Conservation (phyloP, 2,329 filamentous ascomycete species). For the Colletotrichum falcatum region DNA sequence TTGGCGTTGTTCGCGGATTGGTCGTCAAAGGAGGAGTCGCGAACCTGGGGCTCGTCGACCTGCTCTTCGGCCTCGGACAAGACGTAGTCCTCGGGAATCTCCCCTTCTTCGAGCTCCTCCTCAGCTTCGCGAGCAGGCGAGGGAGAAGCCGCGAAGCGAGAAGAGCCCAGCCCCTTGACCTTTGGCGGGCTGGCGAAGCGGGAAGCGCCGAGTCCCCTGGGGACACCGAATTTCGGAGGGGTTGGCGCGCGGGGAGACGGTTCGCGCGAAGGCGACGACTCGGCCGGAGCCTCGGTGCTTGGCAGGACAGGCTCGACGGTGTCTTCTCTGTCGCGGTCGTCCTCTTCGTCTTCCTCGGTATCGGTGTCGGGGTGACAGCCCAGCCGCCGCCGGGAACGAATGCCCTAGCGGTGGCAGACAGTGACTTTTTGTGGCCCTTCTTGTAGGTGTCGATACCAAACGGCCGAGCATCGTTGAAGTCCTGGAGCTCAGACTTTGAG, state of each 20-base stretch:
- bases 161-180: constrained; percentile 56
- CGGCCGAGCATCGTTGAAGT: constrained; percentile 65
- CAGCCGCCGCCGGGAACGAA: constrained; percentile 66
- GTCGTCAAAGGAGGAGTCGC: not conserved
- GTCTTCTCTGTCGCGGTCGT: constrained; percentile 40
- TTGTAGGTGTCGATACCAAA: constrained; percentile 59
- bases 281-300: constrained; percentile 15
- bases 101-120: constrained; percentile 42
- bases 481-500: constrained; percentile 58
- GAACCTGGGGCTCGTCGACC: constrained; percentile 22
- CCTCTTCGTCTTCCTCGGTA: constrained; percentile 41
- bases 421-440: constrained; percentile 63
- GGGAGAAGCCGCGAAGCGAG: constrained; percentile 58
- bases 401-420: constrained; percentile 78
- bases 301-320: constrained; percentile 38
- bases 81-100: constrained; percentile 43
- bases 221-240: constrained; percentile 41
- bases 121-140: constrained; percentile 51
- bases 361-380: constrained; percentile 35
- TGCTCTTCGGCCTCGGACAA: constrained; percentile 31
- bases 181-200: constrained; percentile 60
- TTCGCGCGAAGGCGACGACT: constrained; percentile 20
- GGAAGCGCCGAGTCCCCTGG: constrained; percentile 59
- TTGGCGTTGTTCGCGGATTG: constrained; percentile 45
- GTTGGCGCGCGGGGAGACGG: constrained; percentile 43